Conservation (phyloP, 1,284 basidiomycete species). For the Ustilago hordei region DNA sequence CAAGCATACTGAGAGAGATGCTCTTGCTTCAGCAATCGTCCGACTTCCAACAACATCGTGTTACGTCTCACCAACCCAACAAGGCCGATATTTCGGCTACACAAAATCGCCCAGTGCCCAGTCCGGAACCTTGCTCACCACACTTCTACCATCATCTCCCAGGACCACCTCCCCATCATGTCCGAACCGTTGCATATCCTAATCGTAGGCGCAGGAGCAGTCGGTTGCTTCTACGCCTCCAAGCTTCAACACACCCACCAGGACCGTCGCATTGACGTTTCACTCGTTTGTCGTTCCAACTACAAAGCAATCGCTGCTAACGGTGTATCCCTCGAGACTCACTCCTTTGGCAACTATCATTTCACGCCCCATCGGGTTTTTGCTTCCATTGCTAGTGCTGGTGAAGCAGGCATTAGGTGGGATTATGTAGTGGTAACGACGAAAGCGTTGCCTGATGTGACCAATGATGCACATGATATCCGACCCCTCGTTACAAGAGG, state of each 20-base stretch:
- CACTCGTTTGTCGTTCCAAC: slow-evolving; percentile 72
- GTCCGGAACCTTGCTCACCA: too few species aligned
- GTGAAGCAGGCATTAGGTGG: slow-evolving; percentile 54
- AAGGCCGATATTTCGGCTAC: too few species aligned
- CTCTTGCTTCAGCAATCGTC: too few species aligned
- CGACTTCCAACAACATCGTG: too few species aligned
- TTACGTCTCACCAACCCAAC: too few species aligned
- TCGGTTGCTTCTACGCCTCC: slow-evolving; percentile 72
- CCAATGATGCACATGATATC: slow-evolving; percentile 70
- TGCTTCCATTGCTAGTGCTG: slow-evolving; percentile 59
- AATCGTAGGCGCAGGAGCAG: slow-evolving; percentile 71
- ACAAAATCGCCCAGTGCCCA: too few species aligned
- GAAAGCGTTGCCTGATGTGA: slow-evolving; percentile 71
- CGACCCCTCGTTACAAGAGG: slow-evolving; percentile 60
- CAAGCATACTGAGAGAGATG: too few species aligned
- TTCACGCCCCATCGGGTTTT: slow-evolving; percentile 70
- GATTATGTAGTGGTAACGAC: slow-evolving; percentile 71
- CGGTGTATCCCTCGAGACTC: slow-evolving; percentile 70
- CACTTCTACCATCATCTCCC: neutral
- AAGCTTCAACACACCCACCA: slow-evolving; percentile 24
- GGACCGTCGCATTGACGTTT: slow-evolving; percentile 62
- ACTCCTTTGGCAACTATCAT: slow-evolving; percentile 70
- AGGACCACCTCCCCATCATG: neutral
- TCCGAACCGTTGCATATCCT: slow-evolving; percentile 44
- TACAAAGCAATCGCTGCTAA: slow-evolving; percentile 68